Conservation (phyloP, 1,284 basidiomycete species). For the Gomphus sp. region DNA sequence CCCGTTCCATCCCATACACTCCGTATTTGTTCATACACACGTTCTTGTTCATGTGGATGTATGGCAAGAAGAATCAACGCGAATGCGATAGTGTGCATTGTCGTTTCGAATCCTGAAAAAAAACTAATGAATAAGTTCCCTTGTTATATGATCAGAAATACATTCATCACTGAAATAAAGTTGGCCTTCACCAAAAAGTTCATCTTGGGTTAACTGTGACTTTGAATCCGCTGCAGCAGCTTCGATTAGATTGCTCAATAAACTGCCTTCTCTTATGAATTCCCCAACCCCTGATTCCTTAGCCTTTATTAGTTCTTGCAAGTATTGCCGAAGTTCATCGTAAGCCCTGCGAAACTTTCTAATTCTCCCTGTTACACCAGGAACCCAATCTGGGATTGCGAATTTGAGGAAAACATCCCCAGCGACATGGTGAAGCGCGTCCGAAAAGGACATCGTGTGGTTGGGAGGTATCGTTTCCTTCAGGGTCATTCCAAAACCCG, state of each 20-base stretch:
- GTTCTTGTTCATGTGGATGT: constrained; percentile 56
- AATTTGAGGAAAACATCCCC: neutral
- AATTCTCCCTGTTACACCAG: neutral
- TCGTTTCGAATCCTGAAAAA: constrained; percentile 48
- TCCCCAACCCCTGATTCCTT: neutral
- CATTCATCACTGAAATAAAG: neutral
- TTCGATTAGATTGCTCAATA: neutral
- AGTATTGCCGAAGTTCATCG: neutral
- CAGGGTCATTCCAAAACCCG: neutral
- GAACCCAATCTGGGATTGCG: neutral
- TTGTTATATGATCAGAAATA: constrained; percentile 18
- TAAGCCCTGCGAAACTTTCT: neutral
- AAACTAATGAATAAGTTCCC: constrained; percentile 45
- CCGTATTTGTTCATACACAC: constrained; percentile 34
- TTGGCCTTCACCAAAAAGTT: neutral
- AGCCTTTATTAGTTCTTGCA: neutral
- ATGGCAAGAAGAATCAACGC: constrained; percentile 41
- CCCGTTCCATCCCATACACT: too few species aligned
- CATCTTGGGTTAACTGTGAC: neutral
- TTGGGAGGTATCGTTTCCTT: constrained; percentile 16
- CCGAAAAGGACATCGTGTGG: constrained; percentile 47
- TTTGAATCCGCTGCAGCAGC: neutral
- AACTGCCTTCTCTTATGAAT: neutral
- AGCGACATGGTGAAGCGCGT: constrained; percentile 20
- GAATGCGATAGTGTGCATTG: constrained; percentile 47